phyloP scores from a whole-genome alignment of 2,329 filamentous ascomycete genomes.

The Colletotrichum lupini region DNA sequence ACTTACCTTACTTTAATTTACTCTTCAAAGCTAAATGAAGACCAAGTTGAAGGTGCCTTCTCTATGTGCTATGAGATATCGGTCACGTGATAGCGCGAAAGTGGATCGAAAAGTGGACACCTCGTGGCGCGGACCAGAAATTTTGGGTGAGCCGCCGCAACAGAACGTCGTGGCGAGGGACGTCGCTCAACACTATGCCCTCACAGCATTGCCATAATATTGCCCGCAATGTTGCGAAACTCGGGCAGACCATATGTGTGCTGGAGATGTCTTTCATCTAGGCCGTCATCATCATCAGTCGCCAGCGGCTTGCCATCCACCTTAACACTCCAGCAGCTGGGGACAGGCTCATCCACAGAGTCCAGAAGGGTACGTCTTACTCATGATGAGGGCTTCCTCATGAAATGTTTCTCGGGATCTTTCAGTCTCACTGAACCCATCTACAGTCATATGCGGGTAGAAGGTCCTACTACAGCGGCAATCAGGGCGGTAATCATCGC shows the following conservation, averaged over 20 bases:
- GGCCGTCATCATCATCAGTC: neutral
- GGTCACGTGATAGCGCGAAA: slow-evolving; percentile 30
- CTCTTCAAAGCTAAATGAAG: neutral
- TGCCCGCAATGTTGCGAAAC: slow-evolving; percentile 44
- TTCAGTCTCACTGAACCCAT: neutral
- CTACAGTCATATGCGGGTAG: neutral
- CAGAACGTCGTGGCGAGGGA: neutral
- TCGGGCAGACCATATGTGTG: slow-evolving; percentile 46
- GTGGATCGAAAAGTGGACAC: slow-evolving; percentile 4
- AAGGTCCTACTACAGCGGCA: neutral
- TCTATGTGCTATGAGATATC: too few relatives aligned
- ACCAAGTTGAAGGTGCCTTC: neutral
- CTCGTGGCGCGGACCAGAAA: slow-evolving; percentile 23
- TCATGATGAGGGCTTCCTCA: neutral
- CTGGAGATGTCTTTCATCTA: slow-evolving; percentile 44
- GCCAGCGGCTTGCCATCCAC: slow-evolving; percentile 14
- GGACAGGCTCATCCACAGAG: neutral
- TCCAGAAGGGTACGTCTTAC: slow-evolving; percentile 9
- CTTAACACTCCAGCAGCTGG: slow-evolving; percentile 26
- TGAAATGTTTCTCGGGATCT: neutral
- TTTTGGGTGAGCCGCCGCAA: slow-evolving; percentile 23
- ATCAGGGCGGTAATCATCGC: neutral
- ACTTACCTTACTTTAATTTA: neutral
- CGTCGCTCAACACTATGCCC: slow-evolving; percentile 1
- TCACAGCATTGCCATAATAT: neutral